Evolutionary conservation across 257 asterid genomes (phyloP).

Genomic region (Gentiana dahurica): DNA sequence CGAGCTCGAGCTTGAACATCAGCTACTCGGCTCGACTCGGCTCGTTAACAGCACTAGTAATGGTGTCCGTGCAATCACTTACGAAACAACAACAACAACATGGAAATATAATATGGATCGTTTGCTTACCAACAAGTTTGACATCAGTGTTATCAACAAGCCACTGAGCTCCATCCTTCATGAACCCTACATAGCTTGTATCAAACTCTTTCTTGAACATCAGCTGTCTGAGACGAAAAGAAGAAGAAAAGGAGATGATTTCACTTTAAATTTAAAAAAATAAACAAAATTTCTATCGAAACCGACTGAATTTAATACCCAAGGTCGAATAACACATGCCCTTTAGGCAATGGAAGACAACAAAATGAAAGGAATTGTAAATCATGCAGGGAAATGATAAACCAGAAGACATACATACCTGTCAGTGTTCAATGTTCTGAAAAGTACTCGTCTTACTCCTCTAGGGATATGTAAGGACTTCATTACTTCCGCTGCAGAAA

Average conservation of each 20-base stretch:
- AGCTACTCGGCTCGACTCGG: no score
- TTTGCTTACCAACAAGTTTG: constrained; percentile 75
- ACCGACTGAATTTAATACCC: no score
- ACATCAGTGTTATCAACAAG: constrained; percentile 90
- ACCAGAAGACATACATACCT: constrained; percentile 46
- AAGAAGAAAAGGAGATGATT: not conserved
- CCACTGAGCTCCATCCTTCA: constrained; percentile 93
- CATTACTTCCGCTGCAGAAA: constrained; percentile 74
- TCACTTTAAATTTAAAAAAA: no score
- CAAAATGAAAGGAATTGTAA: not conserved
- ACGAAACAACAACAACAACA: not conserved
- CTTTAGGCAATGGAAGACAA: not conserved
- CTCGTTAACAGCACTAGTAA: no score
- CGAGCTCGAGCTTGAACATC: no score
- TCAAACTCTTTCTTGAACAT: constrained; percentile 82
- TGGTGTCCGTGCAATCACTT: not conserved
- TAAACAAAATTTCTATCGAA: no score
- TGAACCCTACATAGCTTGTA: constrained; percentile 86
- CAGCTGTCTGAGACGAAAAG: constrained; percentile 52
- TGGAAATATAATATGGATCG: no score
- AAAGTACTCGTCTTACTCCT: constrained; percentile 88
- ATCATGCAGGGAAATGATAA: not conserved
- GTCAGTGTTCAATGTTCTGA: constrained; percentile 91
- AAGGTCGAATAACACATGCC: no score
- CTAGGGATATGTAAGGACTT: constrained; percentile 73